Evolutionary conservation across 805 yeast species (phyloP), one percentile per base, ranked within the genome.

Genomic region (Yarrowia sp.): DNA sequence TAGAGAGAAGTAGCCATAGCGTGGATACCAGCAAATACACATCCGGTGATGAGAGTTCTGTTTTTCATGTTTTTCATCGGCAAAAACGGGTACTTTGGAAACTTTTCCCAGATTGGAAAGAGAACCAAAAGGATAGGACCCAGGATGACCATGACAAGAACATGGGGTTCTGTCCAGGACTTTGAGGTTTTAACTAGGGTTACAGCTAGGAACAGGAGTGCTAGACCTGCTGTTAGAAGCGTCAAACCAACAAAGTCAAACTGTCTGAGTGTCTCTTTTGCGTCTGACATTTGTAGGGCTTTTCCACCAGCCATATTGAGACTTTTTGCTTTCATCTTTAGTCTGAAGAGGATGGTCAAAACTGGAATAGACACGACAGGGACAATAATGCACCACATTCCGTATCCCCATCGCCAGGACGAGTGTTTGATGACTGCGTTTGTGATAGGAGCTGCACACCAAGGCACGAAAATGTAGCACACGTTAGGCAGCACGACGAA

Each of bases 141-240:
- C 68, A 90, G 74, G 35, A 88, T 90, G 63, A 89, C 78, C 2
- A 93, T 92, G 11, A 83, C 94, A 72, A 90, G 86, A 71, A 88
- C 82, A 56, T 85, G 80, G n/a, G 86, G 90, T 69, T 81, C 79
- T 61, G 79, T 74, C 95, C 95, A 90, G 59, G 82, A 80, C 2
- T 79, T 71, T 1, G 74, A 55, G 40, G 78, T 75, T 70, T 92
- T 92, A 71, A 93, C 93, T 41, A 90, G 77, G 12, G 95, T 89
- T 72, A 90, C 82, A 22, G 95, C 95, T 19, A 86, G 87, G 70
- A 90, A 80, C 55, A 90, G 80, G 72, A 89, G 84, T 46, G 91
- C 92, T 22, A 90, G 79, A 2, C 83, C 81, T 35, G 84, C 83
- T 66, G 84, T 81, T 72, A 89, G 75, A 14, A 88, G 77, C n/a